These are phyloP conservation scores for Leccinum truebloodii DNA, from an alignment of 768 basidiomycete genomes.

Conservation along the genomic window DNA sequence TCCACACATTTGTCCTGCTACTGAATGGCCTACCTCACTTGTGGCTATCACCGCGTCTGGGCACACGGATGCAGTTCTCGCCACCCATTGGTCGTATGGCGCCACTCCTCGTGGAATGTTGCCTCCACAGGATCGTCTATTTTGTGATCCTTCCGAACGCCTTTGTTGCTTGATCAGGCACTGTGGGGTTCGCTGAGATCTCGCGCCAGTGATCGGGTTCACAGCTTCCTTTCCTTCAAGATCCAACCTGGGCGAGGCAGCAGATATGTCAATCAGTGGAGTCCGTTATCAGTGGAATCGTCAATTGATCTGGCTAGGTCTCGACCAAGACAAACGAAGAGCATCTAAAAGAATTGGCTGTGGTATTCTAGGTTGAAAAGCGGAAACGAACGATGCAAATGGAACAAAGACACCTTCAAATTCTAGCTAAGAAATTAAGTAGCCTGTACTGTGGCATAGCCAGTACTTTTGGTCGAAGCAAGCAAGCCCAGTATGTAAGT, in stretches of 20 bases:
- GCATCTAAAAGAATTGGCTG: constrained; percentile 5
- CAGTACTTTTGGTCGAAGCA: constrained; percentile 24
- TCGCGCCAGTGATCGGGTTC: constrained; percentile 17
- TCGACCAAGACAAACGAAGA: constrained; percentile 7
- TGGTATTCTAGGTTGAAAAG: constrained; percentile 12
- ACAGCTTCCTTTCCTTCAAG: constrained; percentile 1
- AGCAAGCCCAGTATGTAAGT: constrained; percentile 11
- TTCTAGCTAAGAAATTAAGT: constrained; percentile 15
- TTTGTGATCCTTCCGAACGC: constrained; percentile 15
- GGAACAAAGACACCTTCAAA: constrained; percentile 4
- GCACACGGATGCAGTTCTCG: constrained; percentile 3
- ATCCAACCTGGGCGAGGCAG: neutral
- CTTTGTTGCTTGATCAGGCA: constrained; percentile 13
- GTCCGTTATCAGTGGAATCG: constrained; percentile 7
- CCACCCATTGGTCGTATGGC: constrained; percentile 4
- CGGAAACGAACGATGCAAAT: constrained; percentile 18
- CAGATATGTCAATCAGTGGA: constrained; percentile 2
- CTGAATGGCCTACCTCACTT: constrained; percentile 3
- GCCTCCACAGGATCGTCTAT: constrained; percentile 4
- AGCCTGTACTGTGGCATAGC: constrained; percentile 19
- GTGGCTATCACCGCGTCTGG: neutral
- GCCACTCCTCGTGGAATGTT: constrained; percentile 24
- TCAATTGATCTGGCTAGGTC: constrained; percentile 16
- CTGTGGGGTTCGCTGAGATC: constrained; percentile 27
- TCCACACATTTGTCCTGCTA: constrained; percentile 24